phyloP scores from a whole-genome alignment of 108 stramenopile species.

The Cyclotella baltica region DNA sequence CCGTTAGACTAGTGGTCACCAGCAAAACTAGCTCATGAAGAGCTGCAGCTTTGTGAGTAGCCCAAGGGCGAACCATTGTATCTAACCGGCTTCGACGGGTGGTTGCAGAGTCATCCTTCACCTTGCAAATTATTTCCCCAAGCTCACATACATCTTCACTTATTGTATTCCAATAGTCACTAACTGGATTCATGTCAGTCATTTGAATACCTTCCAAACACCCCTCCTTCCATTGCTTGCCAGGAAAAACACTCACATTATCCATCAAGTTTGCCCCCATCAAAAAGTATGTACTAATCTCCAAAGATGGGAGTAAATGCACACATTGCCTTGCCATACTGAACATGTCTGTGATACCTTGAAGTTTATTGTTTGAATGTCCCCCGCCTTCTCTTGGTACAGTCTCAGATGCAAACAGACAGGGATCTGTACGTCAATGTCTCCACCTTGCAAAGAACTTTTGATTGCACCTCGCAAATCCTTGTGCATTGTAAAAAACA shows the following conservation, averaged over 20 bases:
- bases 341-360: slow-evolving; percentile 20
- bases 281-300: slow-evolving; percentile 14
- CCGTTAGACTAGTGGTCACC: too few relatives aligned
- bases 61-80: too few relatives aligned
- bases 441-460: background rate
- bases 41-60: too few relatives aligned
- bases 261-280: slow-evolving; percentile 18
- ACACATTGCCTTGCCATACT: slow-evolving; percentile 2
- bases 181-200: slow-evolving; percentile 3
- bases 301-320: slow-evolving; percentile 4
- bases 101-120: background rate
- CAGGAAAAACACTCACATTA: slow-evolving; percentile 16
- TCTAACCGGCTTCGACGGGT: too few relatives aligned
- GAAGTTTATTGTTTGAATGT: slow-evolving; percentile 1
- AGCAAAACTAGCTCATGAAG: too few relatives aligned
- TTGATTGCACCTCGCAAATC: slow-evolving; percentile 8
- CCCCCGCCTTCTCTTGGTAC: background rate
- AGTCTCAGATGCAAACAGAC: slow-evolving; percentile 4
- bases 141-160: slow-evolving; percentile 8
- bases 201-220: slow-evolving; percentile 9
- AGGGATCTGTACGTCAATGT: background rate
- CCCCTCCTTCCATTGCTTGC: slow-evolving; percentile 17
- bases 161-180: slow-evolving; percentile 8
- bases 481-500: slow-evolving; percentile 21
- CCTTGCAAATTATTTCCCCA: background rate